Base-by-base conservation (phyloP, 2,329 filamentous ascomycete genomes). In the Phaeosphaeriaceae sp. region DNA sequence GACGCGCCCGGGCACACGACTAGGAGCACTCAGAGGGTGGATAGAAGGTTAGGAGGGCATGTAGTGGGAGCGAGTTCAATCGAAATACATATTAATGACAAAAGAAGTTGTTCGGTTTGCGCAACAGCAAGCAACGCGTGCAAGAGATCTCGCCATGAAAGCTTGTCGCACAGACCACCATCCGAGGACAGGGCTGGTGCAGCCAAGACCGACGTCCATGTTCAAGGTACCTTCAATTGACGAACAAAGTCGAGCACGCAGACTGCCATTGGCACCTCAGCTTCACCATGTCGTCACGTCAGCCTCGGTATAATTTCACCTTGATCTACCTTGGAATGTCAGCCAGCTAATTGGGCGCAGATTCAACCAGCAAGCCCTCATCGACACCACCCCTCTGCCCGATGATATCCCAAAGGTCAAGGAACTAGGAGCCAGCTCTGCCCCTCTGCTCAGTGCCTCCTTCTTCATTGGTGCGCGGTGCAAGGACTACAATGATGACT, bases 381-480 rank as follows among this genome's bases (percentile, higher is more conserved):
- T 94, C 81, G 94, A 99, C 83, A 94, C 90, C 71, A 96, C 94
- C 64, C 93, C 94, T 70, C 89, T 99, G 71, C 94, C 94, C 61
- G 87, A 90, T 73, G 83, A 88, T 70, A 92, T 99, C 76, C 94
- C 94, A 69, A 87, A 90, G 73, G 94, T 99, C 75, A 84, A 90
- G 76, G 94, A 99, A 79, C 85, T 99, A 63, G 94, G 94, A 70
- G 85, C 91, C 71, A 96, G 88, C 70, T 97, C 93, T 49, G 94
- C 92, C 32, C 94, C 94, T 46, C 84, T 99, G 36, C 81, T 96
- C 52, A 96, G 90, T 60, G 94, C 94, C 26, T 87, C 91, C 43
- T 99, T 90, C 83, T 99, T 97, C 77, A 99, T 99, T 73, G 94
- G 94, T 58, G 92, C 92, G 62, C 88, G 93, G 72, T 99, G 94